phyloP scores from a whole-genome alignment of 495 filamentous ascomycete genomes.

The Eremomyces bilateralis region DNA sequence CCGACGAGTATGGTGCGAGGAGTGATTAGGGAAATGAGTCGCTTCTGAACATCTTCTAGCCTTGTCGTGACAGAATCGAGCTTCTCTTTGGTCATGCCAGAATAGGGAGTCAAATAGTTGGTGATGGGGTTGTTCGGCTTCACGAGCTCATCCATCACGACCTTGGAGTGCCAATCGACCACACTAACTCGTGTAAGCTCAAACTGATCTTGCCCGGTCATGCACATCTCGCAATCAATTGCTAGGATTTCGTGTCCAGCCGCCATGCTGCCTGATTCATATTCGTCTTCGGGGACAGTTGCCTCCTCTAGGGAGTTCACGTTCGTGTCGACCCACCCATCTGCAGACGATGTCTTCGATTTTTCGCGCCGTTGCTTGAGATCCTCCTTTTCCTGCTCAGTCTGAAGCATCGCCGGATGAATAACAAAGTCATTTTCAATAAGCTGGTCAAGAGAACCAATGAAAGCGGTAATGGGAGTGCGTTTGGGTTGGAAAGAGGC shows the following conservation, averaged over 20 bases:
- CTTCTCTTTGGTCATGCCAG: slow-evolving; percentile 73
- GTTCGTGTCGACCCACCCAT: slow-evolving; percentile 69
- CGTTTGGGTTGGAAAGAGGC: slow-evolving; percentile 44
- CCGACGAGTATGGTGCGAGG: slow-evolving; percentile 66
- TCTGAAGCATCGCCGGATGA: slow-evolving; percentile 44
- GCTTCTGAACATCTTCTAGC: slow-evolving; percentile 59
- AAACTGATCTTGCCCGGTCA: slow-evolving; percentile 47
- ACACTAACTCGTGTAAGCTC: slow-evolving; percentile 78
- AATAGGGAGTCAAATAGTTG: slow-evolving; percentile 76
- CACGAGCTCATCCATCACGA: slow-evolving; percentile 72
- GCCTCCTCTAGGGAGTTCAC: slow-evolving; percentile 47
- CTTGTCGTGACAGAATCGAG: slow-evolving; percentile 65
- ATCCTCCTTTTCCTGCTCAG: slow-evolving; percentile 22
- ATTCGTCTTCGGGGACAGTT: slow-evolving; percentile 39
- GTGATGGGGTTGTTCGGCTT: slow-evolving; percentile 68
- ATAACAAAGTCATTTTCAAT: slow-evolving; percentile 57
- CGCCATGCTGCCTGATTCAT: slow-evolving; percentile 62
- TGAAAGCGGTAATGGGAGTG: slow-evolving; percentile 55
- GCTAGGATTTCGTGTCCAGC: slow-evolving; percentile 62
- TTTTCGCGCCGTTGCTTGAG: slow-evolving; percentile 26
- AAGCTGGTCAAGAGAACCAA: slow-evolving; percentile 51
- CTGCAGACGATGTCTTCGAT: slow-evolving; percentile 23
- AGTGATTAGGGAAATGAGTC: slow-evolving; percentile 48
- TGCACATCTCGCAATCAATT: slow-evolving; percentile 94
- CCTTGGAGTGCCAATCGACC: slow-evolving; percentile 62